A percentile compares a stretch with the other conserved stretches of the same genome.
These are phyloP conservation scores for Geotrichum candidum DNA, from an alignment of 1,139 yeast species.

Conservation along the genomic window DNA sequence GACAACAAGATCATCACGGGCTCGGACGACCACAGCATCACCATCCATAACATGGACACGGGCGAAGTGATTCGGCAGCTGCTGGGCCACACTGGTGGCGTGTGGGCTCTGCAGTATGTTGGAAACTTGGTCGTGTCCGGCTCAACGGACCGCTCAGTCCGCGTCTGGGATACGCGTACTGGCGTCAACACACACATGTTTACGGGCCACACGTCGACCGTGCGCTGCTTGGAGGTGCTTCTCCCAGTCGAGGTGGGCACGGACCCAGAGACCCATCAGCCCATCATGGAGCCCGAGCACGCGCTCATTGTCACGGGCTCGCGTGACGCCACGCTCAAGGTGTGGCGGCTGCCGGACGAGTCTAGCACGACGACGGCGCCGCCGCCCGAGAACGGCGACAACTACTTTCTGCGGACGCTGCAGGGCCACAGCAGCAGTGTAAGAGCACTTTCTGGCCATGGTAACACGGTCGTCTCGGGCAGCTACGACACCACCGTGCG, in stretches of 20 bases:
- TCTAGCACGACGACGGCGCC: slow-evolving; percentile 20
- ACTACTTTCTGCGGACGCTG: slow-evolving; percentile 67
- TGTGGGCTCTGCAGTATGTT: slow-evolving; percentile 91
- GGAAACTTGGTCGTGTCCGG: slow-evolving; percentile 81
- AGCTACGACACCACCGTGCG: slow-evolving; percentile 87
- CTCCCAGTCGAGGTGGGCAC: slow-evolving; percentile 45
- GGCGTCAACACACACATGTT: slow-evolving; percentile 80
- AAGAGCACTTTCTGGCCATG: slow-evolving; percentile 81
- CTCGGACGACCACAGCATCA: slow-evolving; percentile 78
- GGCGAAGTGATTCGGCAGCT: slow-evolving; percentile 51
- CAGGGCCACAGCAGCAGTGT: slow-evolving; percentile 86
- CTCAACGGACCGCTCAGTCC: slow-evolving; percentile 83
- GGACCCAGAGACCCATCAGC: slow-evolving; percentile 43
- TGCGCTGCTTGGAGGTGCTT: slow-evolving; percentile 79
- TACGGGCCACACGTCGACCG: slow-evolving; percentile 88
- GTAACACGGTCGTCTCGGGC: slow-evolving; percentile 79
- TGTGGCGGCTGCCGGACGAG: slow-evolving; percentile 70
- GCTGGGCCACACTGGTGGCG: slow-evolving; percentile 94
- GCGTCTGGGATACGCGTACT: slow-evolving; percentile 79
- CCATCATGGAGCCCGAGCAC: slow-evolving; percentile 53
- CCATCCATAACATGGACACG: slow-evolving; percentile 70
- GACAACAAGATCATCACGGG: slow-evolving; percentile 89
- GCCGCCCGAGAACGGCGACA: slow-evolving; percentile 30
- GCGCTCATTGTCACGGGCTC: slow-evolving; percentile 81
- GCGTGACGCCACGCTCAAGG: slow-evolving; percentile 80